A percentile compares a stretch with the other conserved stretches of the same genome.
Evolutionary conservation across 2,329 filamentous ascomycete species (phyloP).

Genomic region (Sporothrix brasiliensis): DNA sequence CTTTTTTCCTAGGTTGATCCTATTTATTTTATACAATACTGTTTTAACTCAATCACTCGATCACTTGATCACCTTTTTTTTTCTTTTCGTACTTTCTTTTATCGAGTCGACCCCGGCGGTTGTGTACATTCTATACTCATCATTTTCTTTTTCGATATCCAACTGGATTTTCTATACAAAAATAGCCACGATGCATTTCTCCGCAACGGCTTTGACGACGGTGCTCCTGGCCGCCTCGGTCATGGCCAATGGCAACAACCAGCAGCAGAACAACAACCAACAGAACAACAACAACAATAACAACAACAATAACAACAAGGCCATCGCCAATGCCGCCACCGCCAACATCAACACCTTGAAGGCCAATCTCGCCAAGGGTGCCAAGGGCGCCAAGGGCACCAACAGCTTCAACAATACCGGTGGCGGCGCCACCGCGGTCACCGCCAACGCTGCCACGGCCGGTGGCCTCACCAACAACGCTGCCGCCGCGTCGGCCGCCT

Average conservation of each 20-base stretch:
- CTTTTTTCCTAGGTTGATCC: slow-evolving; percentile 31
- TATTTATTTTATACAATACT: slow-evolving; percentile 19
- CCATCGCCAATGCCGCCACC: slow-evolving; percentile 24
- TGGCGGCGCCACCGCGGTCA: neutral
- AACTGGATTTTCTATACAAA: neutral
- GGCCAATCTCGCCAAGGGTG: slow-evolving; percentile 30
- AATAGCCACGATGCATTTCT: slow-evolving; percentile 37
- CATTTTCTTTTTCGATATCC: neutral
- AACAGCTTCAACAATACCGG: slow-evolving; percentile 31
- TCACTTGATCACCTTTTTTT: neutral
- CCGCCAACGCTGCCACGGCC: neutral
- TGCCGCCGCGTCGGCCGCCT: slow-evolving; percentile 10
- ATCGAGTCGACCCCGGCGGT: slow-evolving; percentile 22
- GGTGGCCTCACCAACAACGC: slow-evolving; percentile 26
- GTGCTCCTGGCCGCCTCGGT: slow-evolving; percentile 34
- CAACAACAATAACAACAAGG: slow-evolving; percentile 4
- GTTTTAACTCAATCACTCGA: slow-evolving; percentile 21
- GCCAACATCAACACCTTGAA: slow-evolving; percentile 29
- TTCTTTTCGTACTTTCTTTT: neutral
- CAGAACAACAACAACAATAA: slow-evolving; percentile 29
- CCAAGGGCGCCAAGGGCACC: slow-evolving; percentile 26
- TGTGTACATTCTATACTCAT: slow-evolving; percentile 3
- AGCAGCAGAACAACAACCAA: neutral
- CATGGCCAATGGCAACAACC: slow-evolving; percentile 11
- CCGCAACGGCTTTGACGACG: slow-evolving; percentile 33